Conservation (phyloP, 164 flowering plant species). For the Paratinospora sagittata region DNA sequence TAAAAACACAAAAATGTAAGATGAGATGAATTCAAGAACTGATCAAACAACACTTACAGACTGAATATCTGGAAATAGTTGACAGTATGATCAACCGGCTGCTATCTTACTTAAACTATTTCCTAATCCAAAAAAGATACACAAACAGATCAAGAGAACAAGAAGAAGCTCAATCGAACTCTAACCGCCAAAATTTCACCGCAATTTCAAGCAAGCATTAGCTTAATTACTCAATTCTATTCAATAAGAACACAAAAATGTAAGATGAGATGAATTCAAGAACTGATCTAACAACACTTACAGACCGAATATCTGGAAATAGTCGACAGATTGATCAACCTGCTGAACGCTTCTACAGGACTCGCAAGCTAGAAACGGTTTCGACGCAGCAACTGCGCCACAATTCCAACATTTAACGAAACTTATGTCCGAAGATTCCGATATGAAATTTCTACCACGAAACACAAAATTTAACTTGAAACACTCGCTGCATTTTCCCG, state of each 20-base stretch:
- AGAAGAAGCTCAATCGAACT: too few species aligned
- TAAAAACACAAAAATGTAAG: too few species aligned
- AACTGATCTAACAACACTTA: constrained; percentile 26
- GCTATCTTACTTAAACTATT: not conserved
- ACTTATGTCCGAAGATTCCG: constrained; percentile 17
- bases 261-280: not conserved
- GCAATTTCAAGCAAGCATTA: not conserved
- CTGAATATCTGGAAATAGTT: too few species aligned
- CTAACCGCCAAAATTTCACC: too few species aligned
- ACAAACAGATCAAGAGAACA: too few species aligned
- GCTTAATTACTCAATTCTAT: not conserved
- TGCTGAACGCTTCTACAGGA: constrained; percentile 73
- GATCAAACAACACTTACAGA: too few species aligned
- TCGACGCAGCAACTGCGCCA: constrained; percentile 21
- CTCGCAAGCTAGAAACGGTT: constrained; percentile 53
- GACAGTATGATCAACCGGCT: too few species aligned
- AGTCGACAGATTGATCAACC: constrained; percentile 64
- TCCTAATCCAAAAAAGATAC: not conserved
- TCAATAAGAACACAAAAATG: not conserved
- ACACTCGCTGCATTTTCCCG: not conserved
- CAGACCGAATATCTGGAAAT: constrained; percentile 81
- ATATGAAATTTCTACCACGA: constrained; percentile 19
- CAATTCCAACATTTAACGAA: constrained; percentile 56
- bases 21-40: too few species aligned
- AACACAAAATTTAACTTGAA: not conserved